Percentiles rank a stretch among this genome's conserved stretches.
phyloP scores from a whole-genome alignment of 768 basidiomycete genomes.

The Phylloporus arenicola region DNA sequence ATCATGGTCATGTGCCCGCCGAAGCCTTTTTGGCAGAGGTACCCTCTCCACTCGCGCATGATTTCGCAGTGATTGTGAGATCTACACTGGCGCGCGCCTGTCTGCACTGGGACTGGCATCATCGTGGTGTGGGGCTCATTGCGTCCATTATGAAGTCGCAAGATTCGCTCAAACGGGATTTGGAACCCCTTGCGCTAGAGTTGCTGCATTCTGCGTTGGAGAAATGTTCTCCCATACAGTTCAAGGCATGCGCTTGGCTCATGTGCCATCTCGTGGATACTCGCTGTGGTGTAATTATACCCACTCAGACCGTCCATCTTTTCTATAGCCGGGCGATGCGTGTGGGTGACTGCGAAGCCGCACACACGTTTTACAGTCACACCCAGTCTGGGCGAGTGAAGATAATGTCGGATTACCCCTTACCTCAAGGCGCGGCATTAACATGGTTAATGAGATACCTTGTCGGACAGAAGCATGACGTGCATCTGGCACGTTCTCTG shows the following conservation, averaged over 20 bases:
- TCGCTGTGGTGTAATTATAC: slow-evolving; percentile 31
- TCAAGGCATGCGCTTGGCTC: slow-evolving; percentile 38
- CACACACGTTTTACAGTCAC: slow-evolving; percentile 43
- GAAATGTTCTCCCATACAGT: slow-evolving; percentile 31
- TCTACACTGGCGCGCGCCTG: slow-evolving; percentile 48
- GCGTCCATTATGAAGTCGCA: slow-evolving; percentile 23
- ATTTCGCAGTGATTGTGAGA: slow-evolving; percentile 45
- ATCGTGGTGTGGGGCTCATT: slow-evolving; percentile 39
- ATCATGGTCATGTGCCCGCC: slow-evolving; percentile 40
- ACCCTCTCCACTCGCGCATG: slow-evolving; percentile 24
- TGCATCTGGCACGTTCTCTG: slow-evolving; percentile 45
- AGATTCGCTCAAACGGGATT: slow-evolving; percentile 16
- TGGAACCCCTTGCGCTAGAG: slow-evolving; percentile 38
- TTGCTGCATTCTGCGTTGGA: slow-evolving; percentile 40
- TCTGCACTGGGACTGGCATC: slow-evolving; percentile 50
- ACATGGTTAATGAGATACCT: slow-evolving; percentile 53
- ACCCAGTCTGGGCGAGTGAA: slow-evolving; percentile 34
- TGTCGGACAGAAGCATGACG: slow-evolving; percentile 31
- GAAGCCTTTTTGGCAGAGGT: slow-evolving; percentile 41
- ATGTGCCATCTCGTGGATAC: slow-evolving; percentile 36
- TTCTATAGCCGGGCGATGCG: slow-evolving; percentile 41
- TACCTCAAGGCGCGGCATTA: slow-evolving; percentile 43
- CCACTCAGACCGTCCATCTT: slow-evolving; percentile 39
- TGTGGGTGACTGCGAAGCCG: slow-evolving; percentile 29
- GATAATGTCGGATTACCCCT: slow-evolving; percentile 39